Conservation (phyloP, 345 rosid genomes). For the Citrus australasica region DNA sequence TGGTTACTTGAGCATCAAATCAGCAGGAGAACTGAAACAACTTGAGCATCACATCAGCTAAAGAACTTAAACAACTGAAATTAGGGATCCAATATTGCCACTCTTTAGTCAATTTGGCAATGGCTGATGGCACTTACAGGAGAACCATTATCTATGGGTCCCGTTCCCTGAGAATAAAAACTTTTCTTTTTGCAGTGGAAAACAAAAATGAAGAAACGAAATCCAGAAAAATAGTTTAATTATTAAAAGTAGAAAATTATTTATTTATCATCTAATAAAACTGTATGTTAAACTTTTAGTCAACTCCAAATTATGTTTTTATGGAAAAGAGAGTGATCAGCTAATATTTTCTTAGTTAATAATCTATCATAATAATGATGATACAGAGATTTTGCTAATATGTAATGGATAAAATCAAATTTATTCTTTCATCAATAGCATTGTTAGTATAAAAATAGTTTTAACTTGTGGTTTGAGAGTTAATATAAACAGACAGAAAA, state of each 20-base stretch:
- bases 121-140: conserved; percentile 4
- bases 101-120: not conserved
- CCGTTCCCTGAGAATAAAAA: conserved; percentile 11
- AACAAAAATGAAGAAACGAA: not conserved
- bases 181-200: conserved; percentile 9
- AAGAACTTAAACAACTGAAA: not conserved
- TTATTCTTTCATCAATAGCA: too few relatives aligned
- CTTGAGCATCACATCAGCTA: not conserved
- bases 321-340: too few relatives aligned
- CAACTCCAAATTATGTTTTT: too few relatives aligned
- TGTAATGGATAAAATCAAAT: too few relatives aligned
- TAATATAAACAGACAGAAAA: too few relatives aligned
- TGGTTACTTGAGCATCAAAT: not conserved
- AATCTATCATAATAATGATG: too few relatives aligned
- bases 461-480: too few relatives aligned
- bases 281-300: too few relatives aligned
- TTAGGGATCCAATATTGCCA: not conserved
- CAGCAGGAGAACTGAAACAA: not conserved
- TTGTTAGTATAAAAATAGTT: too few relatives aligned
- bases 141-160: conserved; percentile 14
- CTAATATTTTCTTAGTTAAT: too few relatives aligned
- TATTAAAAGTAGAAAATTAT: not conserved
- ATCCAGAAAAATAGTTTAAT: not conserved
- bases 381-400: too few relatives aligned
- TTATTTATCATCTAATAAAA: not conserved